These are phyloP conservation scores for Penicillium fuscoglaucum DNA, from an alignment of 2,329 filamentous ascomycete genomes.

Conservation along the genomic window DNA sequence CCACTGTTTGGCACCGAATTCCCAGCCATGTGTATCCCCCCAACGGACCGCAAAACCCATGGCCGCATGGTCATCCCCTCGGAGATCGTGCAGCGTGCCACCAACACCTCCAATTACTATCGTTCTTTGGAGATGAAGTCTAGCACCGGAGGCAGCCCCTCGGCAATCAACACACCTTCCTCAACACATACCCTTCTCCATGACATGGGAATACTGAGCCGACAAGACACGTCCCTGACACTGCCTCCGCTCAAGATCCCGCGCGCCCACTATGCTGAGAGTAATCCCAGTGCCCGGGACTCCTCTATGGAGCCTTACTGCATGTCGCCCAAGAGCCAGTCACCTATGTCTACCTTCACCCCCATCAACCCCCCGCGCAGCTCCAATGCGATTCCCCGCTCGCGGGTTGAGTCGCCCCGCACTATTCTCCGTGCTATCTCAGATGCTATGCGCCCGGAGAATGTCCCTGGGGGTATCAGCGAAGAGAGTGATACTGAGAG, in stretches of 20 bases:
- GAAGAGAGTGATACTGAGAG: conserved; percentile 18
- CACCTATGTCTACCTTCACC: conserved; percentile 40
- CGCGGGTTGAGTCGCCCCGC: conserved; percentile 23
- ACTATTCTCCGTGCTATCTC: conserved; percentile 27
- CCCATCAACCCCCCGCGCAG: conserved; percentile 45
- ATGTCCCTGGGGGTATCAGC: conserved; percentile 4
- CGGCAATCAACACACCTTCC: conserved; percentile 5
- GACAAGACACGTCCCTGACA: neutral
- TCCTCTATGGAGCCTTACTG: conserved; percentile 41
- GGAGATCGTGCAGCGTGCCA: conserved; percentile 55
- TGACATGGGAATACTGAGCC: neutral
- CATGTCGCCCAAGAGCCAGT: conserved; percentile 43
- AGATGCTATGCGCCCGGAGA: conserved; percentile 4
- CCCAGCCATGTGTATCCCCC: conserved; percentile 66
- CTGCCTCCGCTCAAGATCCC: conserved; percentile 18
- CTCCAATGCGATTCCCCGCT: conserved; percentile 10
- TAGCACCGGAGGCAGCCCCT: neutral
- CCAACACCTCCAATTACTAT: conserved; percentile 37
- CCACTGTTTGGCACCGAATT: conserved; percentile 88
- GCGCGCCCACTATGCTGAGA: conserved; percentile 30
- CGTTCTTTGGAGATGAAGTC: conserved; percentile 32
- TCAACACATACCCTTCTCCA: conserved; percentile 20
- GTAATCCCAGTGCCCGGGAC: conserved; percentile 43
- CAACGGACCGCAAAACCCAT: conserved; percentile 61
- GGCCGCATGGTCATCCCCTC: conserved; percentile 66